A percentile compares a stretch with the other conserved stretches of the same genome.
phyloP scores from a whole-genome alignment of 2,329 filamentous ascomycete species.

The Aspergillus sp. region DNA sequence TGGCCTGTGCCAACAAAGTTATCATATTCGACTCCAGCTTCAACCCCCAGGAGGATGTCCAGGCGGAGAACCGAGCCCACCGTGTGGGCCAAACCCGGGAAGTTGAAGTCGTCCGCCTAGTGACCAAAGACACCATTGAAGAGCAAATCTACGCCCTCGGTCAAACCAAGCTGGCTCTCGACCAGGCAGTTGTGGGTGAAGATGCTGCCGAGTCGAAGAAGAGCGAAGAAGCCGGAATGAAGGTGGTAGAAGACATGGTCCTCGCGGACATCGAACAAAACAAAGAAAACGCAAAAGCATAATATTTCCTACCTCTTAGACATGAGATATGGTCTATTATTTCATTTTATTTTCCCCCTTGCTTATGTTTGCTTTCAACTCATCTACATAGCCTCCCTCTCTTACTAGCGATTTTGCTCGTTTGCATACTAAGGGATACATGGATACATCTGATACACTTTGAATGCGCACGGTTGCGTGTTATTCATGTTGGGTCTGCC shows the following conservation, averaged over 20 bases:
- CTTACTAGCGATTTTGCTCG: no score
- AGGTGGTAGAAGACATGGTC: slow-evolving; percentile 47
- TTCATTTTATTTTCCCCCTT: no score
- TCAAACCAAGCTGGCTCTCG: slow-evolving; percentile 86
- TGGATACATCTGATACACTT: no score
- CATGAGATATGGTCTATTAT: no score
- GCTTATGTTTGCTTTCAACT: no score
- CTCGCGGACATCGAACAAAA: slow-evolving; percentile 33
- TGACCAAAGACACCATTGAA: slow-evolving; percentile 79
- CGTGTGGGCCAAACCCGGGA: slow-evolving; percentile 86
- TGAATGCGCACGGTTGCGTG: no score
- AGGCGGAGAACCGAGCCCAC: slow-evolving; percentile 95
- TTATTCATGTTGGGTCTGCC: no score
- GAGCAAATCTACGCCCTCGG: slow-evolving; percentile 90
- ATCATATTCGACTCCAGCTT: slow-evolving; percentile 97
- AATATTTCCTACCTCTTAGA: no score
- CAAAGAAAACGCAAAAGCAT: slow-evolving; percentile 3
- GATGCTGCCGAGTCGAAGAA: slow-evolving; percentile 48
- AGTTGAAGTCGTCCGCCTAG: slow-evolving; percentile 83
- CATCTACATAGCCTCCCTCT: no score
- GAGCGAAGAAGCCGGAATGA: slow-evolving; percentile 45
- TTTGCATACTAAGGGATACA: no score
- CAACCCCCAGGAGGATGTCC: slow-evolving; percentile 97
- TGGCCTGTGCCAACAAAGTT: slow-evolving; percentile 94
- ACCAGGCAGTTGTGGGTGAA: slow-evolving; percentile 65